Evolutionary conservation across 345 rosid genomes (phyloP).

Genomic region (Kernera saxatilis): DNA sequence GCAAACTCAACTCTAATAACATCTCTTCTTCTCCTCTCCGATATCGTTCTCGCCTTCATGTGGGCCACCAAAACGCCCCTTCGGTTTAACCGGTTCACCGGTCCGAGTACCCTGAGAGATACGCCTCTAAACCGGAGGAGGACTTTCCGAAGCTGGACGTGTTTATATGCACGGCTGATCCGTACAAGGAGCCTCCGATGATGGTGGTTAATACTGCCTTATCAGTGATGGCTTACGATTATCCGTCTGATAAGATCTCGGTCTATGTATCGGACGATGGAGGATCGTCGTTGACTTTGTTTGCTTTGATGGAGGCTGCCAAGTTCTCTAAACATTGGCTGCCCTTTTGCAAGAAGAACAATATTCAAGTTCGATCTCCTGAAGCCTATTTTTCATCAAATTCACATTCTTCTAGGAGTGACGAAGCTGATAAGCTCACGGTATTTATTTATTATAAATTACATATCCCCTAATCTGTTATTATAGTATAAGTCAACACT

Average conservation of each 20-base stretch:
- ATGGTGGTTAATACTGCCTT: slow-evolving; percentile 63
- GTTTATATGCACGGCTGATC: slow-evolving; percentile 89
- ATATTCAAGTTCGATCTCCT: slow-evolving; percentile 48
- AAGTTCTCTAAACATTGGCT: slow-evolving; percentile 66
- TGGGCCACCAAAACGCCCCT: slow-evolving; percentile 42
- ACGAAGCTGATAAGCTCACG: slow-evolving; percentile 45
- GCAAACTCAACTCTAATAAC: slow-evolving; percentile 10
- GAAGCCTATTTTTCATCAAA: slow-evolving; percentile 45
- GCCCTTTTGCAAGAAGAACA: slow-evolving; percentile 55
- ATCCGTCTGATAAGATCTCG: slow-evolving; percentile 63
- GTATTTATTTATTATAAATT: slow-evolving; percentile 22
- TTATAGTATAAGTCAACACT: too few relatives aligned
- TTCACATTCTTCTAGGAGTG: background rate
- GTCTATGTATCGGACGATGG: slow-evolving; percentile 87
- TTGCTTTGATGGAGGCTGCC: slow-evolving; percentile 71
- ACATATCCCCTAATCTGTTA: background rate
- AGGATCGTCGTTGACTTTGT: slow-evolving; percentile 68
- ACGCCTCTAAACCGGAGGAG: slow-evolving; percentile 29
- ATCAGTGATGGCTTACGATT: slow-evolving; percentile 74
- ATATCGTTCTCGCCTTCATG: slow-evolving; percentile 58
- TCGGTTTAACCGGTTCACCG: slow-evolving; percentile 39
- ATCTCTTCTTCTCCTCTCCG: slow-evolving; percentile 40
- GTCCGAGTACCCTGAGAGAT: slow-evolving; percentile 43
- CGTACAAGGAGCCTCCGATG: slow-evolving; percentile 78
- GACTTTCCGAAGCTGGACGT: slow-evolving; percentile 59